Evolutionary conservation across 1,284 basidiomycete species (phyloP).

Genomic region (Lentinus polychrous): DNA sequence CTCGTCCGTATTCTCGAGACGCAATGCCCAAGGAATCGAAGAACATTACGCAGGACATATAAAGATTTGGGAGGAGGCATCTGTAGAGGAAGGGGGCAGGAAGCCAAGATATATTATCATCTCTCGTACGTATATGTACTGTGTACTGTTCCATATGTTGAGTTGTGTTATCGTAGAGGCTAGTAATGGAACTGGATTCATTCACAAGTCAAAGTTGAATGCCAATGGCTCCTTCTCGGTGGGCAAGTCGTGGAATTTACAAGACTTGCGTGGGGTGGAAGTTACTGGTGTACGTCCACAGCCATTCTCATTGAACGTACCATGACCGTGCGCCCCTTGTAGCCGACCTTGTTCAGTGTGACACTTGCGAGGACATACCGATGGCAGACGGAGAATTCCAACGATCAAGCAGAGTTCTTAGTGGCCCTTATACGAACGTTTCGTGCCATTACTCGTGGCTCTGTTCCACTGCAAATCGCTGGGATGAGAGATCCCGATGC

Average conservation of each 20-base stretch:
- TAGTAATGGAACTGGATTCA: conserved; percentile 57
- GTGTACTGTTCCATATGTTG: conserved; percentile 5
- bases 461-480: conserved; percentile 43
- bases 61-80: conserved; percentile 84
- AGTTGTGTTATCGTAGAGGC: conserved; percentile 41
- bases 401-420: conserved; percentile 72
- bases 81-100: conserved; percentile 51
- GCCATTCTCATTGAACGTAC: background rate
- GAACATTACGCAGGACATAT: conserved; percentile 82
- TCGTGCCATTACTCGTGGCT: conserved; percentile 47
- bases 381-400: conserved; percentile 76
- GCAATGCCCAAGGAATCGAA: conserved; percentile 53
- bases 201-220: conserved; percentile 97
- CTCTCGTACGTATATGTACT: conserved; percentile 57
- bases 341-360: conserved; percentile 58
- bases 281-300: conserved; percentile 58
- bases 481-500: conserved; percentile 42
- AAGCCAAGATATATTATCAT: conserved; percentile 86
- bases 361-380: conserved; percentile 81
- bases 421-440: conserved; percentile 66
- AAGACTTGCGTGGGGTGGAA: conserved; percentile 76
- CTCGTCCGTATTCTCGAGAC: conserved; percentile 74
- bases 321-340: background rate
- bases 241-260: conserved; percentile 92
- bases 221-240: conserved; percentile 94